Base-by-base conservation (phyloP, 2,329 filamentous ascomycete species). In the Camillea tinctor region DNA sequence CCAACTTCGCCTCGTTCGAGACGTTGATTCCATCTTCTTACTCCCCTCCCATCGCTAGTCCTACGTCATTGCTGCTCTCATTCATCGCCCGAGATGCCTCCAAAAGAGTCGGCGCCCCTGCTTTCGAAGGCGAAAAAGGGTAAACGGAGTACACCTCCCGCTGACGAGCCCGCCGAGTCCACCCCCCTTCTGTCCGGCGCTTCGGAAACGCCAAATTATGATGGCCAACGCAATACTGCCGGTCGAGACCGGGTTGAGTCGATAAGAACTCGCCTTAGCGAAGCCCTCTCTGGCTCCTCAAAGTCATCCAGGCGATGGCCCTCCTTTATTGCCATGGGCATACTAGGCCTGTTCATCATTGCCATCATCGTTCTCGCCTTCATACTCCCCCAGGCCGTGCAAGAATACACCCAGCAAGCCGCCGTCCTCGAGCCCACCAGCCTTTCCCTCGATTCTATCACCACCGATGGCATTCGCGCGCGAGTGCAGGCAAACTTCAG, bases 341-440 rank as follows among this genome's bases (percentile, higher is more conserved):
- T 89, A 1, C 77, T 98, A 8, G 89, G 84, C 54, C 66, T 85
- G 1, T 69, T 88, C 6, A 80, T 89, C 5, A 68, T 94, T 21
- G 73, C 82, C 24, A 92, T 96, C 67, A 87, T 97, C 60, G 76
- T 90, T 17, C 79, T 94, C 58, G 92, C 88, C 17, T 97, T 97
- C 76, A 84, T 96, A 57, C 85, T 90, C 0, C 93, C 94, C 1
- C 87, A 89, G 17, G 86, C 89, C 7, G 86, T 96, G 11, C 87
- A 96, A 75, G 85, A 92, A 72, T 99, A 99, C 75, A 91, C 90
- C 54, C 89, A 94, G 75, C 83, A 93, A 74, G 92, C 93, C 2
- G 83, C 89, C 22, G 87, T 94, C 19, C 85, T 99, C 66, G 87
- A 93, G 71, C 92, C 95, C 1, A 93, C 89, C 5, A 90, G 88